Conservation (phyloP, 805 yeast genomes). For the Monosporozyma servazzii region DNA sequence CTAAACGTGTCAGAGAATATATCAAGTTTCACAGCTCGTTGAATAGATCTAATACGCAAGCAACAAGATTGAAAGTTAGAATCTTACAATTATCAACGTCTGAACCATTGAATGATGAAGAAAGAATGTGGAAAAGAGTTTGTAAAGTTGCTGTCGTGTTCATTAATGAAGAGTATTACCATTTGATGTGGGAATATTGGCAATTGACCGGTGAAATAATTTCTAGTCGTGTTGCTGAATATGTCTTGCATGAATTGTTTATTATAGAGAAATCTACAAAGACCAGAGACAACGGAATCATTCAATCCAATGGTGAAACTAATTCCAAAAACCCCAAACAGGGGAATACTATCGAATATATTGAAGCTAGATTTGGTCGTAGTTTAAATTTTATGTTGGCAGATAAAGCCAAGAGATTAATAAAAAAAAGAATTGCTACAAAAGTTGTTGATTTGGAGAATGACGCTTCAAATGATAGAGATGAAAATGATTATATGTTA, state of each 20-base stretch:
- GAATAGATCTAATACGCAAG: slow-evolving; percentile 10
- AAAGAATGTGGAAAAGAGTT: slow-evolving; percentile 50
- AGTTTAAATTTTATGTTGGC: slow-evolving; percentile 66
- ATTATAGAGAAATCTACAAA: slow-evolving; percentile 26
- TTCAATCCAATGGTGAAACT: neutral
- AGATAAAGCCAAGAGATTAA: slow-evolving; percentile 62
- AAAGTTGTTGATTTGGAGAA: slow-evolving; percentile 38
- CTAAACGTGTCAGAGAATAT: slow-evolving; percentile 78
- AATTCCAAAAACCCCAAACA: neutral
- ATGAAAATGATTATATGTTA: neutral
- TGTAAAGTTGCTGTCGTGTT: slow-evolving; percentile 73
- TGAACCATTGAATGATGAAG: slow-evolving; percentile 51
- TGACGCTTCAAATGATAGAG: slow-evolving; percentile 2
- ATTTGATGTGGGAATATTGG: slow-evolving; percentile 82
- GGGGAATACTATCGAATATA: slow-evolving; percentile 35
- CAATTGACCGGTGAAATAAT: slow-evolving; percentile 97
- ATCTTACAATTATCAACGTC: slow-evolving; percentile 68
- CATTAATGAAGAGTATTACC: slow-evolving; percentile 49
- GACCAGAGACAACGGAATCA: slow-evolving; percentile 8
- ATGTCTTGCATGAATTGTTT: slow-evolving; percentile 55
- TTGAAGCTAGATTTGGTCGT: slow-evolving; percentile 88
- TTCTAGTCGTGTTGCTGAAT: slow-evolving; percentile 83
- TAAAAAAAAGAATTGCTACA: slow-evolving; percentile 67
- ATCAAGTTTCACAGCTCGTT: slow-evolving; percentile 36
- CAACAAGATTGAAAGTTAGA: slow-evolving; percentile 35